phyloP scores from a whole-genome alignment of 306 rosid species.

The Astragalus membranaceus region DNA sequence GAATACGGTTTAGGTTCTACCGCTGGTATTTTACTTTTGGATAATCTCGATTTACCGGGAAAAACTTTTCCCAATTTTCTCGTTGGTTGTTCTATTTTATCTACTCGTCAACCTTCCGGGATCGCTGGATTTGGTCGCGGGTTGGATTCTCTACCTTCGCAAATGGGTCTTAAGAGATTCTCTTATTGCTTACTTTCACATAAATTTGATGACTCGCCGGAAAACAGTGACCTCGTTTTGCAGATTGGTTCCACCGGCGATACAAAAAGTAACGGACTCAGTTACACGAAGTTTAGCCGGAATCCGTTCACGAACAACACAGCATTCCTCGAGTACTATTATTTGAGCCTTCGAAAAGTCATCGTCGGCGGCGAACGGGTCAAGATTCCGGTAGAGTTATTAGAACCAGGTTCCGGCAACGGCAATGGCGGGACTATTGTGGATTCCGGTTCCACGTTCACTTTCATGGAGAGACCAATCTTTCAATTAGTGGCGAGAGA shows the following conservation, averaged over 20 bases:
- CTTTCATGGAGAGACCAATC: constrained; percentile 62
- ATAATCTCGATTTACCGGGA: constrained; percentile 45
- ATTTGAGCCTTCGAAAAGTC: constrained; percentile 47
- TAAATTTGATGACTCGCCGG: constrained; percentile 53
- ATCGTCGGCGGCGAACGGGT: constrained; percentile 46
- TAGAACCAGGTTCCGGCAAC: constrained; percentile 36
- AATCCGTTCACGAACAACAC: constrained; percentile 36
- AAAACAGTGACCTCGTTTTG: constrained; percentile 57
- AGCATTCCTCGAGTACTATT: constrained; percentile 54
- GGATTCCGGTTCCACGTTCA: constrained; percentile 81
- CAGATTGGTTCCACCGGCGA: constrained; percentile 30
- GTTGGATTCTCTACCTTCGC: constrained; percentile 60
- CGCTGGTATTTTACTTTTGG: constrained; percentile 52
- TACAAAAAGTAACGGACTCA: constrained; percentile 17
- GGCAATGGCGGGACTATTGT: constrained; percentile 79
- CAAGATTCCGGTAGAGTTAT: constrained; percentile 42
- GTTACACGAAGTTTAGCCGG: constrained; percentile 61
- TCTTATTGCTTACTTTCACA: constrained; percentile 69
- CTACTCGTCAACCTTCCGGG: constrained; percentile 68
- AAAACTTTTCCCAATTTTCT: constrained; percentile 37
- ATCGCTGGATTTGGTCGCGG: constrained; percentile 95
- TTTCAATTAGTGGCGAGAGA: constrained; percentile 41
- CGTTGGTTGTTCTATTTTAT: constrained; percentile 74
- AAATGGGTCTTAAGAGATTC: constrained; percentile 68
- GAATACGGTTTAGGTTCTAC: constrained; percentile 81